These are phyloP conservation scores for Trichopus zeylanicus DNA, from an alignment of 116 monocot species.

Conservation along the genomic window DNA sequence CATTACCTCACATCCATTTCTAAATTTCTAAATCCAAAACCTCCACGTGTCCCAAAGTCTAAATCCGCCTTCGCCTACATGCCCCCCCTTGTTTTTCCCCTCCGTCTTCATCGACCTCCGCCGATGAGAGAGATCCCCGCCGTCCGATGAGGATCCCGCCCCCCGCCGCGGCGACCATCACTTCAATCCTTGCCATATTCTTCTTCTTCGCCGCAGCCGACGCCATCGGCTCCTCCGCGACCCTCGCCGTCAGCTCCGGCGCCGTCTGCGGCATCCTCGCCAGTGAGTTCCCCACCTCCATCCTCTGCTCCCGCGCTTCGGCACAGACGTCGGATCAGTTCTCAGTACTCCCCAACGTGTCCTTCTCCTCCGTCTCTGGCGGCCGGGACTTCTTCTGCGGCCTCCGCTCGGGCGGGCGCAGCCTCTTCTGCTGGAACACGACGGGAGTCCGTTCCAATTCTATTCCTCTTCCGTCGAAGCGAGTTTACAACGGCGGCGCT, in stretches of 20 bases:
- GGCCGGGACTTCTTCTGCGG: conserved; percentile 59
- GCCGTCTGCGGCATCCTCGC: conserved; percentile 56
- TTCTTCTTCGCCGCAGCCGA: conserved; percentile 2
- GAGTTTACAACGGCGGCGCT: conserved; percentile 36
- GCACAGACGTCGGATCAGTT: too few species aligned
- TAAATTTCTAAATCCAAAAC: too few species aligned
- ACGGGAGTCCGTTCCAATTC: too few species aligned
- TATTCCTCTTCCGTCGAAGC: conserved; percentile 11
- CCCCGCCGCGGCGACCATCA: background rate
- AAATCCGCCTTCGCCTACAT: too few species aligned
- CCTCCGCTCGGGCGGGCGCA: conserved; percentile 21
- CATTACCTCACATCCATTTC: too few species aligned
- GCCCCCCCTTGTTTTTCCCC: background rate
- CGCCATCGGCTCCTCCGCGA: conserved; percentile 33
- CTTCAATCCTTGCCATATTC: conserved; percentile 13
- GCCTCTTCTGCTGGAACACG: conserved; percentile 63
- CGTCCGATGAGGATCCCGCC: background rate
- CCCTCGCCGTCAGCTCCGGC: conserved; percentile 26
- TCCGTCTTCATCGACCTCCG: too few species aligned
- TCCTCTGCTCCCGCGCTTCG: conserved; percentile 33
- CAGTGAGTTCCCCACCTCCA: conserved; percentile 12
- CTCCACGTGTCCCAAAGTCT: too few species aligned
- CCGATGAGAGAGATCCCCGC: background rate
- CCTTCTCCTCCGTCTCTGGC: conserved; percentile 66
- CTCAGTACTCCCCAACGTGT: too few species aligned